Percentiles rank a stretch among this genome's conserved stretches.
These are phyloP conservation scores for Acanthamoeba castellanii DNA, from an alignment of 208 protist genomes.

Conservation along the genomic window DNA sequence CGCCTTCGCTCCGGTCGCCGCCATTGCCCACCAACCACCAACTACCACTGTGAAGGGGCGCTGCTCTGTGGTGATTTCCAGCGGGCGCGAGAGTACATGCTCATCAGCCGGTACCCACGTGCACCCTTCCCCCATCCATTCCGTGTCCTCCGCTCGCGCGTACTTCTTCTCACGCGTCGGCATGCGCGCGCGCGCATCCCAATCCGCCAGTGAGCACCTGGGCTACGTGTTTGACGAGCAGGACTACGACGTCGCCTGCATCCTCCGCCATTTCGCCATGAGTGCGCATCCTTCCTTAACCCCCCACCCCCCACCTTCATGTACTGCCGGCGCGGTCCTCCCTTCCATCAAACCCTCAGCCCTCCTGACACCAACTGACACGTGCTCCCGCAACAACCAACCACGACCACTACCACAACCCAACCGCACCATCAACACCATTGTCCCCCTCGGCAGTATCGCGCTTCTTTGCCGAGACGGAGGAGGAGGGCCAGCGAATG, in stretches of 20 bases:
- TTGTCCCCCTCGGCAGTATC: not conserved
- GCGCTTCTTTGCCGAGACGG: not conserved
- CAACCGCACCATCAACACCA: too few relatives aligned
- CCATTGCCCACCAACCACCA: not conserved
- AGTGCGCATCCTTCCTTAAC: not conserved
- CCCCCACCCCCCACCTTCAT: too few relatives aligned
- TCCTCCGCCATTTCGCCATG: not conserved
- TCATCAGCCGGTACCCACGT: not conserved
- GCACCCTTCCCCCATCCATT: not conserved
- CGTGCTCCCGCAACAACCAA: too few relatives aligned
- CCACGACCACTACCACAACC: not conserved
- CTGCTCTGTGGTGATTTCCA: not conserved
- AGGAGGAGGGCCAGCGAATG: not conserved
- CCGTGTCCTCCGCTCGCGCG: not conserved
- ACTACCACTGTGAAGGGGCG: not conserved
- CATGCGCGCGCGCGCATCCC: too few relatives aligned
- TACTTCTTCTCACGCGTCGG: not conserved
- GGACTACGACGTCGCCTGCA: constrained; percentile 12
- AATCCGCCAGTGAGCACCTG: not conserved
- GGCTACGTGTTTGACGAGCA: not conserved
- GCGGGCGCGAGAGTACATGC: not conserved
- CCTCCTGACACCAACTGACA: too few relatives aligned
- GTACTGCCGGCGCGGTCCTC: too few relatives aligned
- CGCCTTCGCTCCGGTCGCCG: not conserved
- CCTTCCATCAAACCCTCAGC: too few relatives aligned